phyloP scores from a whole-genome alignment of 768 basidiomycete species.

The Trametes cubensis region DNA sequence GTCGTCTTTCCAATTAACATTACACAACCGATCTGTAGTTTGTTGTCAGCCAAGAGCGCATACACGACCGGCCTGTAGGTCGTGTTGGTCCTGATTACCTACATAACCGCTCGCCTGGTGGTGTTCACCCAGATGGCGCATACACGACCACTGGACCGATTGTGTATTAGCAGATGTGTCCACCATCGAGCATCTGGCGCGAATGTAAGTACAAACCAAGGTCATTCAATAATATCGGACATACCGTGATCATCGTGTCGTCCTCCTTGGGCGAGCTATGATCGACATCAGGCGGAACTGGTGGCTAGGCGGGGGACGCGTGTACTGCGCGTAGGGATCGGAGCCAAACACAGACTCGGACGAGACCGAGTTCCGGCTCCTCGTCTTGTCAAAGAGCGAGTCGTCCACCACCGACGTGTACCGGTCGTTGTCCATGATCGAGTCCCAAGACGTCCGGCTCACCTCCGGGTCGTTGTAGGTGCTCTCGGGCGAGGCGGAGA shows the following conservation, averaged over 20 bases:
- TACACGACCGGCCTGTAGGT: too few relatives aligned
- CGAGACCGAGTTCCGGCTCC: slow-evolving; percentile 50
- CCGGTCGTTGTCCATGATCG: slow-evolving; percentile 59
- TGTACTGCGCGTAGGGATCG: slow-evolving; percentile 41
- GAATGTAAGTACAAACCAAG: not conserved
- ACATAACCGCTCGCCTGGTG: too few relatives aligned
- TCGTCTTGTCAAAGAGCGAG: slow-evolving; percentile 56
- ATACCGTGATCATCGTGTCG: slow-evolving; percentile 80
- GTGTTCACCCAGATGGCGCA: too few relatives aligned
- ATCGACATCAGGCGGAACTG: slow-evolving; percentile 70
- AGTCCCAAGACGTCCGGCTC: slow-evolving; percentile 58
- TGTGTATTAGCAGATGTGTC: slow-evolving; percentile 70
- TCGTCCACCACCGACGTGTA: slow-evolving; percentile 32
- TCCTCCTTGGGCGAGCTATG: slow-evolving; percentile 61
- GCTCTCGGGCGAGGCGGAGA: slow-evolving; percentile 66
- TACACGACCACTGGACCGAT: too few relatives aligned
- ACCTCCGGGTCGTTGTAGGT: slow-evolving; percentile 38
- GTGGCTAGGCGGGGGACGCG: slow-evolving; percentile 45
- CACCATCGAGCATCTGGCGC: slow-evolving; percentile 76
- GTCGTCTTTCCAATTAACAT: too few relatives aligned
- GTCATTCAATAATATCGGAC: slow-evolving; percentile 25
- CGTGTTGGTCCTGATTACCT: too few relatives aligned
- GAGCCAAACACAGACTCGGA: slow-evolving; percentile 67
- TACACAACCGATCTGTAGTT: too few relatives aligned
- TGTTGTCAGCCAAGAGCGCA: too few relatives aligned